Evolutionary conservation across 306 rosid species (phyloP).

Genomic region (Prinsepia uniflora): DNA sequence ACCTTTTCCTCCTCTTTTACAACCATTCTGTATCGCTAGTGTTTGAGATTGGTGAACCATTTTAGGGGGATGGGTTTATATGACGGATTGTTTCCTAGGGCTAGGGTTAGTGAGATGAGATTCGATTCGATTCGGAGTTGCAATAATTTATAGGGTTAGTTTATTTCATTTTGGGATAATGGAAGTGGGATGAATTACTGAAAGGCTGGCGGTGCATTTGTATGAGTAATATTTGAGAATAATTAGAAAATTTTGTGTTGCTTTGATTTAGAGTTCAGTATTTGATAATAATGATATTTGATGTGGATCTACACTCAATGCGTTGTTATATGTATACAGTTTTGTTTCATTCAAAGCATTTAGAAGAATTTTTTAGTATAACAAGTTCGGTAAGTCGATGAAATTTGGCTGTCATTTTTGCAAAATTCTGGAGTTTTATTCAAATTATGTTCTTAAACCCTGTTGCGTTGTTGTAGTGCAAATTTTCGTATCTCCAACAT

Average conservation of each 20-base stretch:
- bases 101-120: conserved; percentile 1
- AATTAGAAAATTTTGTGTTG: background rate
- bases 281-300: background rate
- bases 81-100: background rate
- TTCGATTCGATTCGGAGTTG: background rate
- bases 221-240: background rate
- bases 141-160: background rate
- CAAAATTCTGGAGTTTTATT: background rate
- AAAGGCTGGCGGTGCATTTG: conserved; percentile 1
- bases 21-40: background rate
- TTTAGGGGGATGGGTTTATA: background rate
- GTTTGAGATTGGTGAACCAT: background rate
- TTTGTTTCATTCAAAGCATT: background rate
- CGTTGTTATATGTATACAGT: background rate
- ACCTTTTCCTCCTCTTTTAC: background rate
- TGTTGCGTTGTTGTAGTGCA: background rate
- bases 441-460: background rate
- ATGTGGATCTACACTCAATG: background rate
- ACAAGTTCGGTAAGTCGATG: background rate
- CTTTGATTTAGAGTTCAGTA: background rate
- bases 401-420: background rate
- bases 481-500: background rate
- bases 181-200: background rate
- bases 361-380: background rate
- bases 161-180: background rate